Base-by-base conservation (phyloP, 257 asterid species). In the Agastache rugosa region DNA sequence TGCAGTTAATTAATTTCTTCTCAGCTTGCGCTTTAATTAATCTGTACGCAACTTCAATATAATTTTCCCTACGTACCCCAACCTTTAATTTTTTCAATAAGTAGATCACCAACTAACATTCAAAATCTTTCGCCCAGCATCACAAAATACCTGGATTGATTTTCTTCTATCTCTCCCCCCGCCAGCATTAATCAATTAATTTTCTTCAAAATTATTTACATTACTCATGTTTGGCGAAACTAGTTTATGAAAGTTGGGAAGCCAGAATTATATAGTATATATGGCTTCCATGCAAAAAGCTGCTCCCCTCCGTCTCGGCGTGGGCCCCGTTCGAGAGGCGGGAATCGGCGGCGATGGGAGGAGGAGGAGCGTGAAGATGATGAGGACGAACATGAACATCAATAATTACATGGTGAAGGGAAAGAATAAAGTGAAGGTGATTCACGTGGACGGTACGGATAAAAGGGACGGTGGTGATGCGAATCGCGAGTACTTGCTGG, bases 341-440 rank as follows among this genome's bases (percentile, higher is more conserved):
- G 35, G 37, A 3, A 11, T 67, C n/a, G 16, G 1, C 8, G 5
- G 48, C 19, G 54, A 65, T 51, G 11, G 62, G 71, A 29, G 29
- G 29, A 31, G 63, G 66, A 58, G 22, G 68, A 23, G 72, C 39
- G 47, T 71, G 76, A 77, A 19, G 80, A 73, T 82, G 81, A 75
- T 82, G 81, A 75, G 60, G 11, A 91, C 92, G 1, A 71, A 68
- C 15, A 47, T 31, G 1, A 5, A 37, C 1, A 1, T 78, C 3
- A 75, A 80, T 0, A n/a, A n/a, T n/a, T n/a, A n/a, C n/a, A 81
- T 75, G 3, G 65, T 81, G 16, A 85, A 83, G 14, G 91, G 91
- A 6, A 1, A 8, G 78, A 90, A 80, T 16, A n/a, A 4, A n/a
- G 11, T n/a, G 81, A 86, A 83, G 7, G 60, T 25, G 31, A 25